Base-by-base conservation (phyloP, 345 rosid genomes). In the Moricandia moricandioides region DNA sequence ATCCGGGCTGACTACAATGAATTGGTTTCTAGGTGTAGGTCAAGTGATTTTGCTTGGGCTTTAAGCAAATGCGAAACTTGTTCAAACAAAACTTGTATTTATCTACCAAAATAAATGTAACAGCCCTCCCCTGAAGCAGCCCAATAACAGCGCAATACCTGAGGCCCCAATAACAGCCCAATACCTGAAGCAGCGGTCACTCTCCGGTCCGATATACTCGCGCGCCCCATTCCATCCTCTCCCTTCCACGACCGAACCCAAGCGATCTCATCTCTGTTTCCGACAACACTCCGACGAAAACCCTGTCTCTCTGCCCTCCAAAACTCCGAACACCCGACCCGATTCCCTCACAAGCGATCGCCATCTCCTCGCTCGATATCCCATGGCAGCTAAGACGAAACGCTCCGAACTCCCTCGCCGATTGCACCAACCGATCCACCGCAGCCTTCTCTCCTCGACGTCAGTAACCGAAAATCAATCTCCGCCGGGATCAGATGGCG, bases 341-440 rank as follows among this genome's bases (percentile, higher is more conserved):
- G 86, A 79, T 49, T 83, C 91, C 12, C 54, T 81, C 21, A 70
- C 82, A 66, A 84, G 51, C 7, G 78, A 73, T 27, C 37, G 31
- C 9, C 9, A 87, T 39, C 84, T 74, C 89, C 49, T 77, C 83
- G 5, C 10, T 52, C 0, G 81, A 77, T 30, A 86, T 81, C 63
- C 85, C 89, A 11, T 86, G 86, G 37, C 31, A 61, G 0, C 81
- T 62, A 11, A 92, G 79, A 74, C 43, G 67, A 13, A 89, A 82
- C 30, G 82, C 85, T 0, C 96, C 96, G 1, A 80, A 82, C 65
- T 83, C 86, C 21, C 83, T 70, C 0, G 88, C 91, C 6, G 96
- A 86, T 76, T 75, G 71, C 55, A 88, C 9, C 9, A 89, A 37
- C 62, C 77, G 80, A 54, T 88, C 79, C 21, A 84, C 65, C 24